Evolutionary conservation across 495 filamentous ascomycete genomes (phyloP).

Genomic region (Cercophora samala): DNA sequence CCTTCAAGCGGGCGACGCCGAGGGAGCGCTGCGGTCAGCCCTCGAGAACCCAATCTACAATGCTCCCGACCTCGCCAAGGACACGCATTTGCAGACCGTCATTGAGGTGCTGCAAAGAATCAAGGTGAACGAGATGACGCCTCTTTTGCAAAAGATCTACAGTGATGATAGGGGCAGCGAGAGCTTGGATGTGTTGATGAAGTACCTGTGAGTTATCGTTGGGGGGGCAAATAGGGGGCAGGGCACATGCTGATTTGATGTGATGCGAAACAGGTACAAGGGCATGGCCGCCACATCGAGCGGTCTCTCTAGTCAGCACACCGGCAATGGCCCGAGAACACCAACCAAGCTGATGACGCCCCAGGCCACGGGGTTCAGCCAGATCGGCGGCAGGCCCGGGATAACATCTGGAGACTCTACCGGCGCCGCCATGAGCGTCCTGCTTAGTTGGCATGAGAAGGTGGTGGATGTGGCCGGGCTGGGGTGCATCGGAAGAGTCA

Average conservation of each 20-base stretch:
- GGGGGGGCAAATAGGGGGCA: not conserved
- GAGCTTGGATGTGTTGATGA: constrained; percentile 68
- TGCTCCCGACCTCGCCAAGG: constrained; percentile 64
- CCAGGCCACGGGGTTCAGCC: constrained; percentile 79
- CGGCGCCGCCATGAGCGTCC: constrained; percentile 85
- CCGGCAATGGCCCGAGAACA: constrained; percentile 22
- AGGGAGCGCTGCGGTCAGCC: constrained; percentile 74
- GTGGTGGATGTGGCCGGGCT: constrained; percentile 83
- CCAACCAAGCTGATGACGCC: constrained; percentile 59
- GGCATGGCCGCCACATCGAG: constrained; percentile 61
- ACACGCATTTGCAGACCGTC: constrained; percentile 75
- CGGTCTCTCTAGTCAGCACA: constrained; percentile 18
- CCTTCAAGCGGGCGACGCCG: constrained; percentile 76
- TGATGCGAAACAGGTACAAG: constrained; percentile 70
- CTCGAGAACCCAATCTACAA: constrained; percentile 64
- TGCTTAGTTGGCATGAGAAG: constrained; percentile 96
- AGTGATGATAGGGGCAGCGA: constrained; percentile 67
- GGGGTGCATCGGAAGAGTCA: constrained; percentile 81
- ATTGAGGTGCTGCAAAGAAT: constrained; percentile 87
- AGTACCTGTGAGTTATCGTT: constrained; percentile 60
- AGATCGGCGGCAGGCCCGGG: constrained; percentile 66
- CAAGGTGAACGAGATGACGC: constrained; percentile 85
- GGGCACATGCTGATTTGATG: not conserved
- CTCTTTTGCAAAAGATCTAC: constrained; percentile 74
- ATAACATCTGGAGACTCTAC: constrained; percentile 62